Base-by-base conservation (phyloP, 768 basidiomycete species). In the Jaapia argillacea region DNA sequence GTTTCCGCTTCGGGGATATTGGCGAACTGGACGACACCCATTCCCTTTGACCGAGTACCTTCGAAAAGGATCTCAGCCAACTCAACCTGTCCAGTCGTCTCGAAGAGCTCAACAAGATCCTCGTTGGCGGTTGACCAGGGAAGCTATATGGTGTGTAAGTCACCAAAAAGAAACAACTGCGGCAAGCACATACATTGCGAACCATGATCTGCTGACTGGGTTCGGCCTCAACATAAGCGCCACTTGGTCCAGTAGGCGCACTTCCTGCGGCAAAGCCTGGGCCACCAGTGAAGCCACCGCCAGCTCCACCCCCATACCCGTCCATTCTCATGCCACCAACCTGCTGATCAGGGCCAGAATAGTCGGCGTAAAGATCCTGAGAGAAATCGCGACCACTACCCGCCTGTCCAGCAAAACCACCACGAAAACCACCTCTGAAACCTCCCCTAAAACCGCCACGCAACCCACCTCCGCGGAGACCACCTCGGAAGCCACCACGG, bases 121-220 rank as follows among this genome's bases (percentile, higher is more conserved):
- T 99, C 94, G 59, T 99, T 97, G 5, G 94, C 92, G 36, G 94
- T 99, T 6, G 94, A 97, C 93, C 93, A 99, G 1, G 94, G 94
- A 14, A 99, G 65, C 94, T 98, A 50, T 6, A 41, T 3, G 39
- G 20, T 25, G 10, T 18, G 45, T 38, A 13, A 45, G 37, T 38
- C 20, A 46, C 38, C 20, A 28, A 21, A 45, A 12, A 12, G 2
- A 3, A 26, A 28, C 2, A 1, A 31, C 27, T 21, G 18, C 28
- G 10, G 28, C 28, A n/a, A 24, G n/a, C 10, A 81, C 94, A 62
- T 61, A 96, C 94, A 61, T 99, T 99, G 64, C 90, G 83, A 54
- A 98, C 93, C 79, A 94, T 87, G 57, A 99, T 97, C 67, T 99
- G 94, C 60, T 91, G 87, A 58, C 85, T 92, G 3, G 92, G 92